phyloP scores from a whole-genome alignment of 176 grass and related monocot species.

The Thinopyrum elongatum region DNA sequence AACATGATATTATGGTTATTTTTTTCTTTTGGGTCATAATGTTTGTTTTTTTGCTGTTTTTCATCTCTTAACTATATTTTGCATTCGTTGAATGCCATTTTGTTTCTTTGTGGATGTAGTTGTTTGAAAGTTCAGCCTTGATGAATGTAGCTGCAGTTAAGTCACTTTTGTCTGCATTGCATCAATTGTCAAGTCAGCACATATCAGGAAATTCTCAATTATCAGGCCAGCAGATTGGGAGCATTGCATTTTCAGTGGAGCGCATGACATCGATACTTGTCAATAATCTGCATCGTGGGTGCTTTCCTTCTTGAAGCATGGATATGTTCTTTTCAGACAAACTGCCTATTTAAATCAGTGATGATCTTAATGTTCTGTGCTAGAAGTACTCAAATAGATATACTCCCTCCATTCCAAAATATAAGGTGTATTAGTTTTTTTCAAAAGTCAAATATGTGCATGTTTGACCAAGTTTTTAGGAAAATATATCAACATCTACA shows the following conservation, averaged over 20 bases:
- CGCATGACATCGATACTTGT: constrained; percentile 86
- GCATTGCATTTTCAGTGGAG: constrained; percentile 91
- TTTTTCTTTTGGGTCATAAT: not conserved
- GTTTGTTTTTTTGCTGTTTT: constrained; percentile 16
- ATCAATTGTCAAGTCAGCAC: constrained; percentile 93
- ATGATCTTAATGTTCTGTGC: constrained; percentile 18
- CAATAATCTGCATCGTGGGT: constrained; percentile 89
- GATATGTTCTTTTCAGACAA: not conserved
- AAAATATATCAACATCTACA: no score
- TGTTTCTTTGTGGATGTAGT: constrained; percentile 60
- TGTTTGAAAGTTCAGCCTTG: constrained; percentile 97
- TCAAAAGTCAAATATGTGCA: no score
- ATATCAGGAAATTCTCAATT: constrained; percentile 60
- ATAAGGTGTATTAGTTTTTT: no score
- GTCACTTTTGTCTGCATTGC: constrained; percentile 87
- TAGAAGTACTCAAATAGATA: constrained; percentile 19
- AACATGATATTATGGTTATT: constrained; percentile 3
- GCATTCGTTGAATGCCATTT: constrained; percentile 8
- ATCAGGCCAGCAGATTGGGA: constrained; percentile 69
- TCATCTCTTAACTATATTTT: constrained; percentile 12
- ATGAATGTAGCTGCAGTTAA: constrained; percentile 93
- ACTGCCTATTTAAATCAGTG: constrained; percentile 6
- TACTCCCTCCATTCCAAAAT: not conserved
- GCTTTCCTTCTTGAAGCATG: constrained; percentile 26
- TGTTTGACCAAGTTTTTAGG: no score